These are phyloP conservation scores for Agastache rugosa DNA, from an alignment of 257 asterid genomes.

Conservation along the genomic window DNA sequence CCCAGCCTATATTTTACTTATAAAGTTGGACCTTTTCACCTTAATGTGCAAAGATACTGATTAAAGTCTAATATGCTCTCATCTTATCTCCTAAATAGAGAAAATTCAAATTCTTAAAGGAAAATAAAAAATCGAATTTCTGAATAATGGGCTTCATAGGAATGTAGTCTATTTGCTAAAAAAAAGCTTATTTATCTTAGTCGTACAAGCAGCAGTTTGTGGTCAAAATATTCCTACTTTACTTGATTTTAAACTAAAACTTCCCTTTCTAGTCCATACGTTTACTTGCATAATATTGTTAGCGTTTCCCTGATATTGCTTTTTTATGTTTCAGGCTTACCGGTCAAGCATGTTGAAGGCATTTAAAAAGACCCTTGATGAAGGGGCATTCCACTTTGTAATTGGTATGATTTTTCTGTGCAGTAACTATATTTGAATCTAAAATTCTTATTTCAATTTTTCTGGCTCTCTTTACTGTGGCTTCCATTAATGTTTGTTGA, in stretches of 20 bases:
- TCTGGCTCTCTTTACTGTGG: constrained; percentile 25
- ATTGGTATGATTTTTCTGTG: constrained; percentile 71
- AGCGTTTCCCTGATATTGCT: constrained; percentile 33
- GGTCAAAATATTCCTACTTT: background rate
- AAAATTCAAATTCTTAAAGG: background rate
- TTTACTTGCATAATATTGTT: constrained; percentile 26
- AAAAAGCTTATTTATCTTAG: background rate
- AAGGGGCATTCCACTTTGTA: constrained; percentile 90
- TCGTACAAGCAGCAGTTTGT: constrained; percentile 15
- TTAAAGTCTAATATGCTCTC: background rate
- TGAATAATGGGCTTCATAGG: background rate
- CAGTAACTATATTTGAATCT: constrained; percentile 36
- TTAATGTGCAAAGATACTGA: background rate
- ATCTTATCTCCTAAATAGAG: background rate
- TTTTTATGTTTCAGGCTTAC: constrained; percentile 70
- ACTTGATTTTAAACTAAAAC: background rate
- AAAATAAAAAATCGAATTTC: background rate
- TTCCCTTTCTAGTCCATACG: background rate
- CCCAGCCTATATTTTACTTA: background rate
- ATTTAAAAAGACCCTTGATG: constrained; percentile 96
- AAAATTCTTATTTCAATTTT: constrained; percentile 11
- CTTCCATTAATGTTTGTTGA: constrained; percentile 34
- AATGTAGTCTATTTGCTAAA: constrained; percentile 1
- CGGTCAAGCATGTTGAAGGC: constrained; percentile 99
- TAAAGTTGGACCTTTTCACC: background rate